phyloP scores from a whole-genome alignment of 495 filamentous ascomycete species.

The Cercophora scortea region DNA sequence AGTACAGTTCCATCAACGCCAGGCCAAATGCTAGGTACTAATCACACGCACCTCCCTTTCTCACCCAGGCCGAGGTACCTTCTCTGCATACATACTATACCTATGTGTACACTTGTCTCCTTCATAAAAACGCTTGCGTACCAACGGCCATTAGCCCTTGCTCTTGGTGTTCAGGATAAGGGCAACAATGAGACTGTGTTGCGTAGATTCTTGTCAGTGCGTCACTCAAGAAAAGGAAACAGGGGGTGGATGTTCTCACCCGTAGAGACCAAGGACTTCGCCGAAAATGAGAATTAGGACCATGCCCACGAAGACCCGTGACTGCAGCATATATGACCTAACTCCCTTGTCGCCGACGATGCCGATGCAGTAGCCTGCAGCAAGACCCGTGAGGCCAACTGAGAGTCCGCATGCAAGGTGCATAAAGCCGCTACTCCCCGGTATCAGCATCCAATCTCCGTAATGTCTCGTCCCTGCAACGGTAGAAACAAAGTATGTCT shows the following conservation, averaged over 20 bases:
- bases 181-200: conserved; percentile 36
- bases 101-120: not conserved
- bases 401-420: conserved; percentile 87
- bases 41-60: conserved; percentile 1
- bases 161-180: conserved; percentile 49
- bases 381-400: conserved; percentile 84
- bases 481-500: no score
- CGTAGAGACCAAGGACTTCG: conserved; percentile 94
- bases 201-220: no score
- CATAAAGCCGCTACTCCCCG: conserved; percentile 64
- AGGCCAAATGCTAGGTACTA: conserved; percentile 20
- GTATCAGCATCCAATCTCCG: conserved; percentile 10
- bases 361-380: conserved; percentile 96
- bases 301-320: conserved; percentile 95
- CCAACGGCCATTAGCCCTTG: conserved; percentile 32
- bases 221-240: no score
- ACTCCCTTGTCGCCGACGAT: conserved; percentile 92
- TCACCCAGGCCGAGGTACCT: not conserved
- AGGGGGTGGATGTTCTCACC: conserved; percentile 48
- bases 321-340: conserved; percentile 91
- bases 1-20: conserved; percentile 22
- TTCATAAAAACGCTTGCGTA: not conserved
- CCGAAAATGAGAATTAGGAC: conserved; percentile 97
- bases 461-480: no score
- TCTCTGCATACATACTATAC: not conserved